A percentile compares a stretch with the other conserved stretches of the same genome.
These are phyloP conservation scores for Diplodia seriata DNA, from an alignment of 2,329 filamentous ascomycete species.

Conservation along the genomic window DNA sequence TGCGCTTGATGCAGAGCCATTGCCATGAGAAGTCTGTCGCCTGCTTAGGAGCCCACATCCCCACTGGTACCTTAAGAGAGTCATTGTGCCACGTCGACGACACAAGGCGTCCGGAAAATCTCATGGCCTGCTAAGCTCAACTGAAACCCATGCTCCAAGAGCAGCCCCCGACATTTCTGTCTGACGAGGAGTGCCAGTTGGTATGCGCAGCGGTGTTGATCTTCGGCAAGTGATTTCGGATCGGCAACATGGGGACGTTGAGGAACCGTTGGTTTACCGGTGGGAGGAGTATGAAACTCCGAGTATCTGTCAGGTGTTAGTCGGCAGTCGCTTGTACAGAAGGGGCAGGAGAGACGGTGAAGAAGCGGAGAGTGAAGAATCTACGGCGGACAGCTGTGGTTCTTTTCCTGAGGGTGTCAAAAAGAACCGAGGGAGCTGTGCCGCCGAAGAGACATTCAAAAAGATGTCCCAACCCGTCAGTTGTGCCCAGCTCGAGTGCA, in stretches of 20 bases:
- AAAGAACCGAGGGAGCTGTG: background rate
- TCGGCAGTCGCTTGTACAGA: no score
- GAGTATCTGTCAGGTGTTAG: no score
- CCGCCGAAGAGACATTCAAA: background rate
- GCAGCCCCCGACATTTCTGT: conserved; percentile 14
- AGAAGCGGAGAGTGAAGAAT: background rate
- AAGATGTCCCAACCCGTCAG: background rate
- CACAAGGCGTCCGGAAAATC: no score
- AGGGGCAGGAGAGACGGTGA: no score
- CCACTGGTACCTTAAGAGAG: no score
- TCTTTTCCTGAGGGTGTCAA: background rate
- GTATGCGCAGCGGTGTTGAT: background rate
- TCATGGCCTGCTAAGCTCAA: background rate
- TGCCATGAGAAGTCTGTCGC: no score
- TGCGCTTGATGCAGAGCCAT: no score
- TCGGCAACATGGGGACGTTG: background rate
- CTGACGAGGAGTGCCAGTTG: background rate
- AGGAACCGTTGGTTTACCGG: background rate
- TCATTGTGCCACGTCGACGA: no score
- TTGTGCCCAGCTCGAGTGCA: background rate
- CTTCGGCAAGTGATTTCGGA: background rate
- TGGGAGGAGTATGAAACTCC: background rate
- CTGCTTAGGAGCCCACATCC: no score
- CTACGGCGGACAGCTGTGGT: background rate
- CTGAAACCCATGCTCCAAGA: background rate